phyloP scores from a whole-genome alignment of 2,329 filamentous ascomycete genomes.

The Colletotrichum australisinense region DNA sequence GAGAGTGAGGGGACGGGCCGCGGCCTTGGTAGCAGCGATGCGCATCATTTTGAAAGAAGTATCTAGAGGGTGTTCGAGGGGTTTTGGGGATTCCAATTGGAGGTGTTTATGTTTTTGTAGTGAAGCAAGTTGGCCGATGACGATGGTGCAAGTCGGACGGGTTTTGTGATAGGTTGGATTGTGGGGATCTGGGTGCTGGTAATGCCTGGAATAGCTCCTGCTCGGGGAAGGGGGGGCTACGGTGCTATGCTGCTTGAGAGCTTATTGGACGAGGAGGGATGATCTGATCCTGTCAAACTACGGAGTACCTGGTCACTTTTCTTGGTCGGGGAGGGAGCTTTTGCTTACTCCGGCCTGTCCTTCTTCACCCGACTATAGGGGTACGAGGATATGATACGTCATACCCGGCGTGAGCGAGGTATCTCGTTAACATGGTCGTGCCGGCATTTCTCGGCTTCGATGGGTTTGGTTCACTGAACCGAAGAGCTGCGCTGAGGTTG shows the following conservation, averaged over 20 bases:
- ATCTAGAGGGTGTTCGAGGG: constrained; percentile 29
- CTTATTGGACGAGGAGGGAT: constrained; percentile 16
- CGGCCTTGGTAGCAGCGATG: constrained; percentile 68
- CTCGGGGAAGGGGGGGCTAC: neutral
- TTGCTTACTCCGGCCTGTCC: constrained; percentile 8
- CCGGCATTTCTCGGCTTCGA: constrained; percentile 35
- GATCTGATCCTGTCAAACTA: constrained; percentile 30
- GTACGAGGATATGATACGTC: constrained; percentile 29
- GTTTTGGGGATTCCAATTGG: constrained; percentile 30
- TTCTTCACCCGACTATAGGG: constrained; percentile 19
- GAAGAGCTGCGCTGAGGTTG: neutral
- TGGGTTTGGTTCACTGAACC: neutral
- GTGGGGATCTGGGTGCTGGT: constrained; percentile 14
- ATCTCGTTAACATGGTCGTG: constrained; percentile 27
- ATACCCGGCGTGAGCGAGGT: constrained; percentile 20
- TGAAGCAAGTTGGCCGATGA: constrained; percentile 27
- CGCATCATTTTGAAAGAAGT: constrained; percentile 70
- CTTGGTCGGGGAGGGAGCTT: neutral
- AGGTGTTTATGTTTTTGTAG: constrained; percentile 6
- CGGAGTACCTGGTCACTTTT: neutral
- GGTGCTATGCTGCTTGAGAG: neutral
- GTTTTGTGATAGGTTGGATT: constrained; percentile 35
- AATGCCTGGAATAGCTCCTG: constrained; percentile 19
- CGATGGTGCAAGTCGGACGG: constrained; percentile 19
- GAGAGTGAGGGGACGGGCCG: constrained; percentile 63